Conservation (phyloP, 768 basidiomycete genomes). For the Psilocybe azurescens region DNA sequence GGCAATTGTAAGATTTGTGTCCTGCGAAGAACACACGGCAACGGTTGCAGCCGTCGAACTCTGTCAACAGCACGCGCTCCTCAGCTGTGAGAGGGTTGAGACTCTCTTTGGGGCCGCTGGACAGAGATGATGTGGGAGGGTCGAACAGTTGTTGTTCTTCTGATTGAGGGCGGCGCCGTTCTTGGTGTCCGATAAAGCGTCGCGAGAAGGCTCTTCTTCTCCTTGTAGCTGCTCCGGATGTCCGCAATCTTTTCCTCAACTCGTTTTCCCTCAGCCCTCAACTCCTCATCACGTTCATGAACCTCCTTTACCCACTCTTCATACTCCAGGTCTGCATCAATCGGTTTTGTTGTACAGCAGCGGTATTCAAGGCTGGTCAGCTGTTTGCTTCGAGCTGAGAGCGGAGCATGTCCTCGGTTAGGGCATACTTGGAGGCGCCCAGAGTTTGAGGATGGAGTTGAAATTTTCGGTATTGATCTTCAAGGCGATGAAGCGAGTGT, state of each 20-base stretch:
- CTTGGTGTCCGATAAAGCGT: neutral
- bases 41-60: slow-evolving; percentile 20
- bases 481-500: slow-evolving; percentile 20
- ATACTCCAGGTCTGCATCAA: neutral
- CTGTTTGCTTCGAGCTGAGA: neutral
- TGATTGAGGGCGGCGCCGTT: too few species aligned
- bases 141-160: too few species aligned
- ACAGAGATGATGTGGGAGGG: too few species aligned
- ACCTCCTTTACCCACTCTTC: neutral
- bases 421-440: slow-evolving; percentile 8
- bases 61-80: slow-evolving; percentile 18
- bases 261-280: neutral
- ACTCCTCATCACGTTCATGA: neutral
- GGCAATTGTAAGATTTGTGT: slow-evolving; percentile 15
- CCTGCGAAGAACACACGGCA: slow-evolving; percentile 20
- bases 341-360: neutral
- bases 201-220: neutral
- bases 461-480: slow-evolving; percentile 24
- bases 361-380: neutral
- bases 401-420: slow-evolving; percentile 2
- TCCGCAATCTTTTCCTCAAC: neutral
- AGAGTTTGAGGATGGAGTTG: slow-evolving; percentile 16
- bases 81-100: too few species aligned
- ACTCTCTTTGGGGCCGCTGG: too few species aligned
- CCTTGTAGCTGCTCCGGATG: neutral